Base-by-base conservation (phyloP, 331 rosid species). In the Quercus tomentella region DNA sequence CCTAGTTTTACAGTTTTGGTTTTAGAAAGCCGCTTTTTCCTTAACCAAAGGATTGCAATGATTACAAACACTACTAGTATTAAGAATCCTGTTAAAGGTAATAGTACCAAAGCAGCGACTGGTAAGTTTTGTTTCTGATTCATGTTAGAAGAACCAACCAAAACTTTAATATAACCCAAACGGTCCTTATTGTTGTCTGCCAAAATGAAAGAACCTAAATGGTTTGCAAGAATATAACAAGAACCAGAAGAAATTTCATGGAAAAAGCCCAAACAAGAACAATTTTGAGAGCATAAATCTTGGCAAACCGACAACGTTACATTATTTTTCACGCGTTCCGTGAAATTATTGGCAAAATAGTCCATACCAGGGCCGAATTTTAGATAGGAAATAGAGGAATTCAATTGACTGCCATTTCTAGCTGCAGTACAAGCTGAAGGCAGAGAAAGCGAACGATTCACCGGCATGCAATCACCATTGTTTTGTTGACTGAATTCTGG, bases 221-320 rank as follows among this genome's bases (percentile, higher is more conserved):
- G 80, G 75, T 86, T 81, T 75, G 85, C 82, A 84, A 92, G 80
- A 79, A 83, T 5, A 68, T 84, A 87, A 85, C 98, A 94, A 71
- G 93, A 89, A 61, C 94, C 89, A 30, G 92, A 81, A 30, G 92
- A 76, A 66, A 77, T 87, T 66, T 63, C 73, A 83, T 80, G 82
- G 76, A 88, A 92, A 84, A 92, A 17, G 70, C 92, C 98, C 58
- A 89, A 74, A 86, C 98, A 94, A 49, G 92, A 89, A 83, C 98
- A 94, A 73, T 85, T 81, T 33, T 56, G 23, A 15, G 90, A 87
- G 85, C 98, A 94, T 58, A 84, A 72, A 75, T 74, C 82, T 85
- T 89, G 91, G 55, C 98, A 94, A 54, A 22, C 43, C 20, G 89
- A 85, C 77, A 87, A 65, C 70, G 83, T 79, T 83, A 77, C 89